A percentile compares a stretch with the other conserved stretches of the same genome.
Evolutionary conservation across 768 basidiomycete genomes (phyloP).

Genomic region (Rhodotorula kratochvilovae): DNA sequence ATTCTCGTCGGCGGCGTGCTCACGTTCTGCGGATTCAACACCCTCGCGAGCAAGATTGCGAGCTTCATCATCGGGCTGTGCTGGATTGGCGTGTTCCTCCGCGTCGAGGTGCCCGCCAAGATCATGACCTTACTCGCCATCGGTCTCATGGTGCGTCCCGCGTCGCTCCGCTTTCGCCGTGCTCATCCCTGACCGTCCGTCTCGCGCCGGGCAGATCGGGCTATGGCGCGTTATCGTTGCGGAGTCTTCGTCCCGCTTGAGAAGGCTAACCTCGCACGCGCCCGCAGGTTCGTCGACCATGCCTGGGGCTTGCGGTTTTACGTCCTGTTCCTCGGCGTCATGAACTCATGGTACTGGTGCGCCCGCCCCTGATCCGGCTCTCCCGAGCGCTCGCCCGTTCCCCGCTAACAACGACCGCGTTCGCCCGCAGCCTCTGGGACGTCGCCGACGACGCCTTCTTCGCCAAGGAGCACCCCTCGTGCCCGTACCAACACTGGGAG

Average conservation of each 20-base stretch:
- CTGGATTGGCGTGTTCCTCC: conserved; percentile 27
- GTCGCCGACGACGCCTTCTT: conserved; percentile 38
- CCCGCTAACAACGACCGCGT: too few relatives aligned
- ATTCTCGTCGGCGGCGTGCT: conserved; percentile 35
- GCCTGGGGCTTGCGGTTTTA: conserved; percentile 31
- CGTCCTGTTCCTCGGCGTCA: conserved; percentile 40
- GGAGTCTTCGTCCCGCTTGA: background rate
- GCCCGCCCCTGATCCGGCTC: background rate
- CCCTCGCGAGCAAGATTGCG: conserved; percentile 40
- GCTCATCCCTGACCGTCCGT: too few relatives aligned
- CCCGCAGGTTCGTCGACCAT: conserved; percentile 38
- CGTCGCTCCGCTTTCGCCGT: accelerated
- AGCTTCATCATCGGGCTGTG: conserved; percentile 28
- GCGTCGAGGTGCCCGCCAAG: conserved; percentile 1
- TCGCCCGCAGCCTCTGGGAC: conserved; percentile 22
- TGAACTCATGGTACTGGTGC: conserved; percentile 35
- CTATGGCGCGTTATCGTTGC: background rate
- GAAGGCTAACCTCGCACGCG: conserved; percentile 21
- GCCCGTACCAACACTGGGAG: conserved; percentile 18
- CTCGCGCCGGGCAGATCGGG: background rate
- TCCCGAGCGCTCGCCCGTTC: background rate
- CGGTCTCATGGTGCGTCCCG: conserved; percentile 22
- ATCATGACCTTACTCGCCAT: conserved; percentile 11
- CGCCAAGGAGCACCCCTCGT: conserved; percentile 30
- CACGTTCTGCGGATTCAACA: conserved; percentile 39